Evolutionary conservation across 768 basidiomycete genomes (phyloP).

Genomic region (Pleurotus pulmonarius): DNA sequence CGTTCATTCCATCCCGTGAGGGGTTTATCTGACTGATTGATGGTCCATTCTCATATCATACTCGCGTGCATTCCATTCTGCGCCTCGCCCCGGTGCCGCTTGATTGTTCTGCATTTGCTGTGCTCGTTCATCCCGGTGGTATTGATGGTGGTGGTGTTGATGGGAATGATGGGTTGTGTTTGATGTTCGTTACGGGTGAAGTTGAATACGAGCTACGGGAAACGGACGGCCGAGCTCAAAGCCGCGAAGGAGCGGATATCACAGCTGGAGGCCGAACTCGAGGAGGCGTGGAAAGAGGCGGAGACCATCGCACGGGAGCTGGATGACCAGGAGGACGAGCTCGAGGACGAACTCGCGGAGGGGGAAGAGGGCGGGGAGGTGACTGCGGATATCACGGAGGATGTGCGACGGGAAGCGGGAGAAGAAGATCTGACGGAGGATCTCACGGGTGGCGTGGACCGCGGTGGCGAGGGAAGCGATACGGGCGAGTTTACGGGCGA

Average conservation of each 20-base stretch:
- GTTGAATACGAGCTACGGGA: conserved; percentile 71
- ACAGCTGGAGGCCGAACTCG: conserved; percentile 64
- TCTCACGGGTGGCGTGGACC: not conserved
- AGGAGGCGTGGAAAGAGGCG: conserved; percentile 80
- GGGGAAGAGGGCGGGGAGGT: no score
- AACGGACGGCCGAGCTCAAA: conserved; percentile 55
- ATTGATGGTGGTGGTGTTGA: no score
- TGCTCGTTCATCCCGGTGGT: no score
- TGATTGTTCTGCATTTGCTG: no score
- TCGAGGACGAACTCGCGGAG: no score
- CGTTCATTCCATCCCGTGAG: no score
- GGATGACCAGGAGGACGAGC: conserved; percentile 48
- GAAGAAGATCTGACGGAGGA: not conserved
- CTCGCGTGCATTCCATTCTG: no score
- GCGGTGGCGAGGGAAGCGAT: not conserved
- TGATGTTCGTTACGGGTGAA: conserved; percentile 11
- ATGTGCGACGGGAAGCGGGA: not conserved
- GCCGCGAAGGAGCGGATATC: conserved; percentile 42
- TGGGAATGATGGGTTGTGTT: no score
- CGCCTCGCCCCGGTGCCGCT: no score
- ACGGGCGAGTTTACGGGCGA: conserved; percentile 13
- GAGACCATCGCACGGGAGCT: conserved; percentile 70
- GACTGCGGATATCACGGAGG: no score
- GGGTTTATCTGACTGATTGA: no score
- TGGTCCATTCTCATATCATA: no score